A percentile compares a stretch with the other conserved stretches of the same genome.
Conservation (phyloP, 208 protist species). For the Naegleria fowleri region DNA sequence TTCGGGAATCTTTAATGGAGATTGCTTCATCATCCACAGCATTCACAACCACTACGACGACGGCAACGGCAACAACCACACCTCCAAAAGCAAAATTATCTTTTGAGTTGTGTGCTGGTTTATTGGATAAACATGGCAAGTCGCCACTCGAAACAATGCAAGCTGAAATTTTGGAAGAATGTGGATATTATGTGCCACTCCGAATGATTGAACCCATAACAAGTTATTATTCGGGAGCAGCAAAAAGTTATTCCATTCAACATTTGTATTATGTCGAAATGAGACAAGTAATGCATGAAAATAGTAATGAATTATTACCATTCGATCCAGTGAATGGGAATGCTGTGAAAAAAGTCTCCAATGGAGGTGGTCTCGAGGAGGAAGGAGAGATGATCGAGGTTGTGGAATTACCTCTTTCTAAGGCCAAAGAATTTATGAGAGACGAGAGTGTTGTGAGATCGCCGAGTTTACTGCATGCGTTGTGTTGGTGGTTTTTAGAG, state of each 20-base stretch:
- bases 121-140: not conserved
- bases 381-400: conserved; percentile 6
- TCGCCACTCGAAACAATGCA: not conserved
- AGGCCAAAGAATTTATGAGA: not conserved
- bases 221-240: not conserved
- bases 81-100: not conserved
- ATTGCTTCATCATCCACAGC: too few relatives aligned
- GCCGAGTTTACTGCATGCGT: not conserved
- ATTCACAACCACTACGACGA: not conserved
- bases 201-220: not conserved
- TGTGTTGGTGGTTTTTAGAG: not conserved
- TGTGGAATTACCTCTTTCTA: not conserved
- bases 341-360: not conserved
- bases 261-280: conserved; percentile 4
- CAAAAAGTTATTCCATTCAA: not conserved
- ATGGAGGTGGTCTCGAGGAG: not conserved
- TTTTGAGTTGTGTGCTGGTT: conserved; percentile 9
- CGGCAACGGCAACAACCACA: too few relatives aligned
- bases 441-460: not conserved
- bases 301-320: not conserved
- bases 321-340: not conserved
- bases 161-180: conserved; percentile 22
- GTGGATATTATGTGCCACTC: not conserved
- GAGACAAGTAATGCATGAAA: not conserved
- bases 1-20: too few relatives aligned